phyloP scores from a whole-genome alignment of 345 rosid species.

The Eucalyptus pauciflora region DNA sequence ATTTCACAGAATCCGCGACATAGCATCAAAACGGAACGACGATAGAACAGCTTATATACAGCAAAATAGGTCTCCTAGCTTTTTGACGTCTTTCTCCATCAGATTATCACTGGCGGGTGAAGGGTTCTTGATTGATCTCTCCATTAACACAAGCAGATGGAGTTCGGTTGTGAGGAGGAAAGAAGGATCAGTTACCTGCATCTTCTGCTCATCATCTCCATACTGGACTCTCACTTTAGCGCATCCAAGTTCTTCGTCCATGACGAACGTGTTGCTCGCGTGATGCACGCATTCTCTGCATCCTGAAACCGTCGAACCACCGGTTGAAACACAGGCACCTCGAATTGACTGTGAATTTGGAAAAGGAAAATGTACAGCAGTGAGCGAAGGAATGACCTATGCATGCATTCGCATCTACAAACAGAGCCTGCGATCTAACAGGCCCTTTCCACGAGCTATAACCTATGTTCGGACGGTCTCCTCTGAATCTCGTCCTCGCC shows the following conservation, averaged over 20 bases:
- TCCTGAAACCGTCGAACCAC: slow-evolving; percentile 14
- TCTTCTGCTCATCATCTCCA: slow-evolving; percentile 32
- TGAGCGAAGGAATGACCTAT: slow-evolving; percentile 11
- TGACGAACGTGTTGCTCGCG: slow-evolving; percentile 43
- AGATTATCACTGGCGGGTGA: not conserved
- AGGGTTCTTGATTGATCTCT: not conserved
- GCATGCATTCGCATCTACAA: slow-evolving; percentile 51
- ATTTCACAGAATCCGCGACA: not conserved
- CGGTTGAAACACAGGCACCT: not conserved
- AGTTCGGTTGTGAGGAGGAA: not conserved
- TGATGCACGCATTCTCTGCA: slow-evolving; percentile 53
- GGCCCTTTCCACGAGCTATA: slow-evolving; percentile 59
- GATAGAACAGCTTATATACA: not conserved
- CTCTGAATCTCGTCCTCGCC: slow-evolving; percentile 1
- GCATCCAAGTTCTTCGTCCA: slow-evolving; percentile 36
- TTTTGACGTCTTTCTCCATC: not conserved
- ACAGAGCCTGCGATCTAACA: slow-evolving; percentile 37
- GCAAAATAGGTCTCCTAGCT: not conserved
- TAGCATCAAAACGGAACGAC: not conserved
- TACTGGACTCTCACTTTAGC: slow-evolving; percentile 50
- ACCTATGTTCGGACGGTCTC: not conserved
- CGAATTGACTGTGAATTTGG: not conserved
- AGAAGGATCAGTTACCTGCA: slow-evolving; percentile 22
- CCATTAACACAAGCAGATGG: not conserved
- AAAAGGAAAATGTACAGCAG: not conserved